These are phyloP conservation scores for Phytophthora cactorum DNA, from an alignment of 352 stramenopile genomes.

Conservation along the genomic window DNA sequence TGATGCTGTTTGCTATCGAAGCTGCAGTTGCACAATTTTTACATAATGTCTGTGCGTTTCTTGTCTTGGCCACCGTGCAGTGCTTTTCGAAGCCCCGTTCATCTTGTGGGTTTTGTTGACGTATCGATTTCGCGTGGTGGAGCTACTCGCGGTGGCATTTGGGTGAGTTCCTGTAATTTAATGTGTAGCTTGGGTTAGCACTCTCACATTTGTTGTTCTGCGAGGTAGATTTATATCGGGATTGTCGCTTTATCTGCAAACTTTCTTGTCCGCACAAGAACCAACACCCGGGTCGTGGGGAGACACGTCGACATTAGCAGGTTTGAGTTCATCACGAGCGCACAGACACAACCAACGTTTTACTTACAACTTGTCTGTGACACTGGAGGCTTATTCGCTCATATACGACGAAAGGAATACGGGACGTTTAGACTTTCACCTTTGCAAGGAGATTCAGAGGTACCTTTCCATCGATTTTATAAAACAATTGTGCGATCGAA, in stretches of 20 bases:
- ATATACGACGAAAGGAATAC: conserved; percentile 91
- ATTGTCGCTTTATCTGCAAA: conserved; percentile 42
- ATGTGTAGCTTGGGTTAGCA: background rate
- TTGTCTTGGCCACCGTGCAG: conserved; percentile 24
- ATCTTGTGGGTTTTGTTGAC: conserved; percentile 61
- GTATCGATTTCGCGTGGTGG: conserved; percentile 20
- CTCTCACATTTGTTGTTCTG: background rate
- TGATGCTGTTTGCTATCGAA: background rate
- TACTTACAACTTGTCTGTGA: background rate
- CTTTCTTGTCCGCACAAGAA: conserved; percentile 30
- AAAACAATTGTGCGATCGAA: background rate
- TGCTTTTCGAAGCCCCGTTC: conserved; percentile 90
- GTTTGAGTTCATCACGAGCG: conserved; percentile 47
- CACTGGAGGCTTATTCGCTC: conserved; percentile 43
- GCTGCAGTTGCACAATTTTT: background rate
- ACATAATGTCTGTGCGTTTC: background rate
- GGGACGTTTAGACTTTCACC: conserved; percentile 92
- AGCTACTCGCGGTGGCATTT: conserved; percentile 26
- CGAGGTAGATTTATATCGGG: conserved; percentile 39
- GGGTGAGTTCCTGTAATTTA: conserved; percentile 29
- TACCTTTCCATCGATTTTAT: conserved; percentile 10
- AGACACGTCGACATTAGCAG: conserved; percentile 77
- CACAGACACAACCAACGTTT: background rate
- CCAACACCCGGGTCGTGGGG: conserved; percentile 88
- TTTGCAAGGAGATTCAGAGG: conserved; percentile 46